A percentile compares a stretch with the other conserved stretches of the same genome.
phyloP scores from a whole-genome alignment of 495 filamentous ascomycete species.

The Wilcoxina mikolae region DNA sequence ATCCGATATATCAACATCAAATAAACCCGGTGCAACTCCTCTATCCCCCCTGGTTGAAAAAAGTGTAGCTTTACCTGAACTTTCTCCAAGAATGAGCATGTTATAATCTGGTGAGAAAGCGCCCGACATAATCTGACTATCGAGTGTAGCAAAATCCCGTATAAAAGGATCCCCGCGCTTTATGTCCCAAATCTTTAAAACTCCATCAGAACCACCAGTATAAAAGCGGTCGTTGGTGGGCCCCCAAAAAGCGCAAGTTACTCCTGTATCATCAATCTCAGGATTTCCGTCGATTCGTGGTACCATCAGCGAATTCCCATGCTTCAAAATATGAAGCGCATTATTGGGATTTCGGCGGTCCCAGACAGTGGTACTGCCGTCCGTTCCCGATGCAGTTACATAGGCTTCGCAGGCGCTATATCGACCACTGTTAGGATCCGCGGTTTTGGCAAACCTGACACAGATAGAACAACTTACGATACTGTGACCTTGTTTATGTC shows the following conservation, averaged over 20 bases:
- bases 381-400: conserved; percentile 70
- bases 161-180: conserved; percentile 47
- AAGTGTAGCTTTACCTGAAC: conserved; percentile 18
- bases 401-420: conserved; percentile 35
- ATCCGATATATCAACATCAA: conserved; percentile 16
- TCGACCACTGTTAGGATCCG: too few species aligned
- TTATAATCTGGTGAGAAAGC: conserved; percentile 18
- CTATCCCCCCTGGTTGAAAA: conserved; percentile 11
- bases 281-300: conserved; percentile 34
- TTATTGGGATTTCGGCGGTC: conserved; percentile 46
- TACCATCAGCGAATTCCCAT: conserved; percentile 38
- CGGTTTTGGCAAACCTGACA: conserved; percentile 31
- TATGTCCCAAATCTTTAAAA: conserved; percentile 76
- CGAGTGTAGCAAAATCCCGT: conserved; percentile 39
- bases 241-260: conserved; percentile 72
- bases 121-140: conserved; percentile 37
- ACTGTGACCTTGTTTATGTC: conserved; percentile 80
- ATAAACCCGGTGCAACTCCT: background rate
- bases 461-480: conserved; percentile 33
- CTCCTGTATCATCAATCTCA: conserved; percentile 63
- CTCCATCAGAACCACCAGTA: conserved; percentile 80
- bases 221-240: conserved; percentile 52
- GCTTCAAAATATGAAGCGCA: conserved; percentile 51
- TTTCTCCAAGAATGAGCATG: conserved; percentile 22
- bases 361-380: conserved; percentile 73